Base-by-base conservation (phyloP, 345 rosid genomes). In the Camelina neglecta region DNA sequence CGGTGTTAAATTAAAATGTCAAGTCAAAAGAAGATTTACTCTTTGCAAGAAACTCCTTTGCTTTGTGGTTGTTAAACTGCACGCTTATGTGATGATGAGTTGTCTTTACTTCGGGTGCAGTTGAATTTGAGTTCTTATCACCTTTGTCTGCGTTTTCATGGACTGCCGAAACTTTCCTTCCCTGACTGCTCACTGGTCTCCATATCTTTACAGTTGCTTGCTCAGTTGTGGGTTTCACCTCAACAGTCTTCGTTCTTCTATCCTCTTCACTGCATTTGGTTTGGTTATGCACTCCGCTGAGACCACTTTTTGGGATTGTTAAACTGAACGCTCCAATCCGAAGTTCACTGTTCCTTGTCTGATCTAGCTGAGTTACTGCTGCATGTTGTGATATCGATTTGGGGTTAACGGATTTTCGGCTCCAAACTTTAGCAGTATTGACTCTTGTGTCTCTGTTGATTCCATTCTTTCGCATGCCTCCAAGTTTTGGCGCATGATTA, bases 251-350 rank as follows among this genome's bases (percentile, higher is more conserved):
- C 70, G 82, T 75, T 49, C 77, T 70, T 48, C 75, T 79, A 61
- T 81, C 85, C 64, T 79, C 90, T 21, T 55, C 60, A 74, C 72
- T 54, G 67, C 67, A 66, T 76, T 71, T 76, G 23, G 84, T 77
- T 39, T 51, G 86, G 73, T 78, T 81, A 38, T 73, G 75, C 33
- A 73, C 77, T 59, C 87, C 84, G 0, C 62, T 77, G 20, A 26
- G 73, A 74, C 75, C 55, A 71, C 76, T 73, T 73, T 85, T 84
- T 73, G 73, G 86, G 45, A 95, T 86, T 0, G 87, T 70, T 71
- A 93, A 90, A 67, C 92, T 80, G 60, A 96, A 85, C 41, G 99
- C 88, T 51, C 99, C 98, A 72, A 93, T 87, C 76, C 91, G 75
- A 74, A 96, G 86, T 85, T 89, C 90, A 1, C 51, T 62, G 36